phyloP scores from a whole-genome alignment of 306 rosid species.

The Dryas octopetala region DNA sequence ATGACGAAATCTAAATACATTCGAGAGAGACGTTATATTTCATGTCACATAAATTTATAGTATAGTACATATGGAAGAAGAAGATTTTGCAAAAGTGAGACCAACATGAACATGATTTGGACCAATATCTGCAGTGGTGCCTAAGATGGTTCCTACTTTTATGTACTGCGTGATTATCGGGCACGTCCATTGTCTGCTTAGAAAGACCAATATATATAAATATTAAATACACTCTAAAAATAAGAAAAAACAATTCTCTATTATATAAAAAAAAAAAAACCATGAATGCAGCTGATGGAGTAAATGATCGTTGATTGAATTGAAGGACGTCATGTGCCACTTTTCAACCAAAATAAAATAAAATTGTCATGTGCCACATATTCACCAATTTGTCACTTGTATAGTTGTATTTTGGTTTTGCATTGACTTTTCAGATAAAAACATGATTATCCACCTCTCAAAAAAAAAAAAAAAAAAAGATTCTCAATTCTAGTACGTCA shows the following conservation, averaged over 20 bases:
- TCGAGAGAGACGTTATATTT: too few species aligned
- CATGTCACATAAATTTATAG: too few species aligned
- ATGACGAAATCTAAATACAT: too few species aligned
- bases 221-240: neutral
- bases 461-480: neutral
- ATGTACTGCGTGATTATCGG: slow-evolving; percentile 35
- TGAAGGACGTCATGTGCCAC: neutral
- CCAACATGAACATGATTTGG: neutral
- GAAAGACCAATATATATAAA: neutral
- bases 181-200: neutral
- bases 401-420: slow-evolving; percentile 10
- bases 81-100: neutral
- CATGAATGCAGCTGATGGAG: neutral
- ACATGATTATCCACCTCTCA: too few species aligned
- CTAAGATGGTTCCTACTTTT: neutral
- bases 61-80: neutral
- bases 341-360: neutral
- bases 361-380: neutral
- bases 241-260: neutral
- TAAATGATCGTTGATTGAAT: slow-evolving; percentile 5
- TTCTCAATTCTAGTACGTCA: slow-evolving; percentile 8
- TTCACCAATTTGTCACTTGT: neutral
- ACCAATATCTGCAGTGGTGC: neutral
- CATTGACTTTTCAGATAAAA: slow-evolving; percentile 12
- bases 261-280: neutral